Conservation (phyloP, 331 rosid species). For the Quercus phellos region DNA sequence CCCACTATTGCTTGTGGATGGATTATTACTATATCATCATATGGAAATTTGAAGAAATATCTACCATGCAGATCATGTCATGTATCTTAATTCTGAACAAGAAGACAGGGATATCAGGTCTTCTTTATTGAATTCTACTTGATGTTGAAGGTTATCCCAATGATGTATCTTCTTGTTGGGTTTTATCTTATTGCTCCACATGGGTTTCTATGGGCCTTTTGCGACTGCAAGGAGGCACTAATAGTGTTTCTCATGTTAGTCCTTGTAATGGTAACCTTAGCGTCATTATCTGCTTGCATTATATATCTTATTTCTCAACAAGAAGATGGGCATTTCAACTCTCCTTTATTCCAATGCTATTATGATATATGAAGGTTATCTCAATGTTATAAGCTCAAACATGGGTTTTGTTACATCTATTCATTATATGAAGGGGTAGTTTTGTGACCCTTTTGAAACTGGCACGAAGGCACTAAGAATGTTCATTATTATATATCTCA, state of each 20-base stretch:
- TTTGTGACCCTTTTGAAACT: conserved; percentile 55
- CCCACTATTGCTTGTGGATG: conserved; percentile 32
- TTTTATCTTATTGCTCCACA: conserved; percentile 29
- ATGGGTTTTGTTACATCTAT: conserved; percentile 49
- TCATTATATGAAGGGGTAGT: conserved; percentile 42
- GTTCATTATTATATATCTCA: conserved; percentile 70
- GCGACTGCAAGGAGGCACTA: conserved; percentile 61
- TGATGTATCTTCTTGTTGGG: not conserved
- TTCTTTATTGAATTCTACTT: conserved; percentile 18
- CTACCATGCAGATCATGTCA: conserved; percentile 28
- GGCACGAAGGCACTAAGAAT: conserved; percentile 58
- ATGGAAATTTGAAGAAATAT: conserved; percentile 44
- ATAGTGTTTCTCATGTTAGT: conserved; percentile 64
- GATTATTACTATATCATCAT: conserved; percentile 28
- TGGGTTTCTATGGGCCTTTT: conserved; percentile 53
- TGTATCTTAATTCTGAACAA: conserved; percentile 17
- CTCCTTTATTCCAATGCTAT: conserved; percentile 45
- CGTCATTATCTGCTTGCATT: conserved; percentile 35
- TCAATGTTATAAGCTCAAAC: conserved; percentile 50
- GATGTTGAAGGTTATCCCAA: conserved; percentile 21
- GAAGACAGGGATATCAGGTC: conserved; percentile 17
- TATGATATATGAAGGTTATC: conserved; percentile 36
- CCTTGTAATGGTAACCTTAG: conserved; percentile 67
- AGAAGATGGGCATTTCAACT: conserved; percentile 43
- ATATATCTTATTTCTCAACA: conserved; percentile 41